Percentiles rank a stretch among this genome's conserved stretches.
These are phyloP conservation scores for Macrolepiota fuliginosa DNA, from an alignment of 768 basidiomycete species.

Conservation along the genomic window DNA sequence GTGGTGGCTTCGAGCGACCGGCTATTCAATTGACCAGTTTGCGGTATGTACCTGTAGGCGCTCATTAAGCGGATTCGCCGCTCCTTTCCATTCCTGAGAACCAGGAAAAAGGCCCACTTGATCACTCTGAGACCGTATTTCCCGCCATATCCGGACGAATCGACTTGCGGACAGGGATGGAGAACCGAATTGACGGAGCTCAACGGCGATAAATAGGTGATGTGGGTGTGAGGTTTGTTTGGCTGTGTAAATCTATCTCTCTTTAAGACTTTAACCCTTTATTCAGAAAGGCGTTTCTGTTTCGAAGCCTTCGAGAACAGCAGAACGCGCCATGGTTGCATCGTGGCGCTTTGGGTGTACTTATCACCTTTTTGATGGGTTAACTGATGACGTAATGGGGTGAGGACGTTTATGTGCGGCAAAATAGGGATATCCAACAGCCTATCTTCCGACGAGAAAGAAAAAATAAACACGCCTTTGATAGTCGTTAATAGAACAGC, in stretches of 20 bases:
- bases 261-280: background rate
- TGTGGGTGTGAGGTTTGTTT: background rate
- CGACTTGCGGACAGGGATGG: background rate
- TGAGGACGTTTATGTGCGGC: background rate
- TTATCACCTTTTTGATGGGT: background rate
- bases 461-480: background rate
- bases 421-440: background rate
- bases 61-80: background rate
- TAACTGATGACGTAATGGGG: background rate
- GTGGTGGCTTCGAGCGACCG: background rate
- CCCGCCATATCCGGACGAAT: constrained; percentile 10
- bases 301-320: background rate
- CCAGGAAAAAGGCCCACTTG: background rate
- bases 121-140: too few relatives aligned
- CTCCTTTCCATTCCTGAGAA: constrained; percentile 7
- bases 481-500: background rate
- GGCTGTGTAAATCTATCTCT: background rate
- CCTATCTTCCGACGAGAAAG: background rate
- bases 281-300: background rate
- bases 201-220: constrained; percentile 9
- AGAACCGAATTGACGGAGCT: background rate
- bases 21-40: background rate
- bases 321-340: background rate
- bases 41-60: background rate
- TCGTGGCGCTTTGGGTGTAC: background rate